Conservation (phyloP, 306 rosid species). For the Clitoria ternatea region DNA sequence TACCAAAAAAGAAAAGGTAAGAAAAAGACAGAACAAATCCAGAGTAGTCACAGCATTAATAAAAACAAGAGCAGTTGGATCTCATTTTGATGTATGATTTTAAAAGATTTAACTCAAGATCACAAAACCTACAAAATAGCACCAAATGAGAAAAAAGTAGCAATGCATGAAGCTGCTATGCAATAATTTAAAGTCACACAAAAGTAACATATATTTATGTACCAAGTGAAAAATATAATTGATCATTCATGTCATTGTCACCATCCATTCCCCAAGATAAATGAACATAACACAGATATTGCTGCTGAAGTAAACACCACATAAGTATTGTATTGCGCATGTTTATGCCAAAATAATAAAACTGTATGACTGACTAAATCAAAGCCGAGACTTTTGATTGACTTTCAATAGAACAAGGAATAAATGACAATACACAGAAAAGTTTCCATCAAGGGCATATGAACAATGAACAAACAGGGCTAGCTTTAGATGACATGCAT, state of each 20-base stretch:
- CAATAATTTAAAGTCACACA: not conserved
- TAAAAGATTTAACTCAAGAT: not conserved
- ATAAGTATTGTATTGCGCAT: not conserved
- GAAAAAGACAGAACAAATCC: not conserved
- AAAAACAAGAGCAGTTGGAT: not conserved
- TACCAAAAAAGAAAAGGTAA: constrained; percentile 4
- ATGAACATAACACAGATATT: not conserved
- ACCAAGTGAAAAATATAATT: not conserved
- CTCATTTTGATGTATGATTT: not conserved
- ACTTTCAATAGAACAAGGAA: constrained; percentile 3
- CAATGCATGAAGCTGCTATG: constrained; percentile 15
- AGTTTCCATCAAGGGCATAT: not conserved
- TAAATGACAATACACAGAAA: not conserved
- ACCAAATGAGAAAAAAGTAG: not conserved
- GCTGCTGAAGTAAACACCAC: not conserved
- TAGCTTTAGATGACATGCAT: not conserved
- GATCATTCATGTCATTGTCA: constrained; percentile 7
- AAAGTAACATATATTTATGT: not conserved
- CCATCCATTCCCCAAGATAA: constrained; percentile 4
- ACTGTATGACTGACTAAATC: not conserved
- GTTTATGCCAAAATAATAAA: constrained; percentile 15
- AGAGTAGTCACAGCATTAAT: not conserved
- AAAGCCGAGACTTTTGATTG: not conserved
- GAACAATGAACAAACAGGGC: constrained; percentile 15
- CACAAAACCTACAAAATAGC: not conserved